Base-by-base conservation (phyloP, 805 yeast species). In the Saccharomycopsis javanensis region DNA sequence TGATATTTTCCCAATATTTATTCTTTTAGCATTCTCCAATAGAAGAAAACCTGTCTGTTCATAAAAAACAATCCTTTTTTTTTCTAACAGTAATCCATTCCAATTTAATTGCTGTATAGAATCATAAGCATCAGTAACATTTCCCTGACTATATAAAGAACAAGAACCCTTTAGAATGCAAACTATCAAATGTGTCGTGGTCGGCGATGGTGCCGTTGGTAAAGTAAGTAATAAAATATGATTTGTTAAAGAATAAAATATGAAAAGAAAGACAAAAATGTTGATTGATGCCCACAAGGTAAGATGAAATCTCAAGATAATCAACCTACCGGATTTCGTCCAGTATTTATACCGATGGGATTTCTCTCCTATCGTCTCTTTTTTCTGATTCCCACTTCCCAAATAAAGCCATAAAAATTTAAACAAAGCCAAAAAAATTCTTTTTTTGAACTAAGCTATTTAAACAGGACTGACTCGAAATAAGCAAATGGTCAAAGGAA, bases 131-230 rank as follows among this genome's bases (percentile, higher is more conserved):
- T 11, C 35, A 33, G 35, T 11, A 11, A 33, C 4, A 33, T 33
- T 33, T n/a, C 42, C 15, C 42, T 5, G 16, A 4, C 42, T n/a
- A 33, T n/a, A 10, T 35, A 3, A 5, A 35, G 42, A 35, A 35
- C 20, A 35, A 45, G 18, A 46, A n/a, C 18, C 46, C 25, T 13
- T n/a, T 31, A 65, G 52, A 35, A 75, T 75, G 79, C 78, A 75
- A 67, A 75, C 79, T 53, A 71, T 87, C 71, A 92, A 92, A 75
- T 94, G 98, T 79, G 98, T 94, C 64, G 97, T 92, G 63, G 98
- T 94, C 57, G 99, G 99, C 64, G 99, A 94, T 75, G 99, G 99
- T 88, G 98, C 98, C 65, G 98, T 94, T 62, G 99, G 99, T 66
- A 92, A 90, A 69, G 78, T 75, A 59, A 55, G 75, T 50, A 42